Conservation (phyloP, 2,329 filamentous ascomycete species). For the Camptophora hylomeconis region DNA sequence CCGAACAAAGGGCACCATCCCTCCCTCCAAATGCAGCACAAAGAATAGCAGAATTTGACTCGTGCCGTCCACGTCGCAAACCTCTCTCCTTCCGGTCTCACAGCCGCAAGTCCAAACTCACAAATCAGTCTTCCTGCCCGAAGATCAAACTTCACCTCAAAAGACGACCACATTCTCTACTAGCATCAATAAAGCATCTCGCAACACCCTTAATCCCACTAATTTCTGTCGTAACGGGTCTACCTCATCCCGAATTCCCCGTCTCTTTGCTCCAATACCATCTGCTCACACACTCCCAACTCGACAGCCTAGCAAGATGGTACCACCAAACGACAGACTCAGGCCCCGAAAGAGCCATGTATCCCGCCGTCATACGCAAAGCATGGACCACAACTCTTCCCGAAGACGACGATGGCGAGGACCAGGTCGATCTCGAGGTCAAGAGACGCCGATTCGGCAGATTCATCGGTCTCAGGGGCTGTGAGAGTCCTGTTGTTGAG, state of each 20-base stretch:
- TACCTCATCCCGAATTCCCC: slow-evolving; percentile 27
- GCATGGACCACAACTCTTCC: slow-evolving; percentile 10
- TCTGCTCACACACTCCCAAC: slow-evolving; percentile 26
- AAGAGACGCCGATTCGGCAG: slow-evolving; percentile 29
- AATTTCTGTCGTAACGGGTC: slow-evolving; percentile 24
- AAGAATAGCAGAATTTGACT: too few relatives aligned
- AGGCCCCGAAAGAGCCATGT: slow-evolving; percentile 19
- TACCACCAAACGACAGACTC: slow-evolving; percentile 31
- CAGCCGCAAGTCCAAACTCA: too few relatives aligned
- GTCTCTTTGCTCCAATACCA: slow-evolving; percentile 25
- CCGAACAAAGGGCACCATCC: too few relatives aligned
- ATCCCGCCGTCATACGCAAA: slow-evolving; percentile 21
- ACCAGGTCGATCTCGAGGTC: slow-evolving; percentile 20
- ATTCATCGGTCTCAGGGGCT: slow-evolving; percentile 30
- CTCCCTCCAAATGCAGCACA: too few relatives aligned
- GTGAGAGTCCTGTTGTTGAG: slow-evolving; percentile 20
- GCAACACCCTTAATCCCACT: slow-evolving; percentile 23
- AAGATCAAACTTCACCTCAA: too few relatives aligned
- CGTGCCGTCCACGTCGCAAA: too few relatives aligned
- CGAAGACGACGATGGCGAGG: slow-evolving; percentile 8
- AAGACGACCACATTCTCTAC: too few relatives aligned
- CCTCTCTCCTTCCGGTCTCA: too few relatives aligned
- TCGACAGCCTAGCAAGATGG: slow-evolving; percentile 28
- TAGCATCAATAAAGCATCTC: slow-evolving; percentile 19
- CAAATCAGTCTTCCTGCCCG: too few relatives aligned